Evolutionary conservation across 257 asterid species (phyloP).

Genomic region (Solanum ossicruentum): DNA sequence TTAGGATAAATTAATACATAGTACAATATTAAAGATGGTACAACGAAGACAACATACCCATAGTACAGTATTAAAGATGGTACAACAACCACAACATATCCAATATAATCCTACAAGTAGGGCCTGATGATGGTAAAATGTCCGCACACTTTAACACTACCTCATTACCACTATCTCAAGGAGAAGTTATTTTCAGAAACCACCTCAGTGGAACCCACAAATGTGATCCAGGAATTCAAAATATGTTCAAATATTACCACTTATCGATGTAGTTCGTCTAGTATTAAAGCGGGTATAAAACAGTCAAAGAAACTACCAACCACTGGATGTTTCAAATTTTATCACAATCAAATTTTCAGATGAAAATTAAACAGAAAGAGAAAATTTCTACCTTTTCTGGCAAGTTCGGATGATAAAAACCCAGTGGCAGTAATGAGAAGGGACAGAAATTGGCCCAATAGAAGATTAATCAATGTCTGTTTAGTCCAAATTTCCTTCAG

Average conservation of each 20-base stretch:
- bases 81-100: too few species aligned
- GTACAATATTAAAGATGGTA: too few species aligned
- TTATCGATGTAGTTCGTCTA: too few species aligned
- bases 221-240: too few species aligned
- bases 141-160: fast-evolving
- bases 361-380: background rate
- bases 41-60: too few species aligned
- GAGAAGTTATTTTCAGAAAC: too few species aligned
- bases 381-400: conserved; percentile 41
- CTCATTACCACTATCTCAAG: too few species aligned
- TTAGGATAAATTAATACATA: background rate
- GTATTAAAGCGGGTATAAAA: background rate
- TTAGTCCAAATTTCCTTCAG: conserved; percentile 34
- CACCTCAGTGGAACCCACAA: too few species aligned
- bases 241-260: too few species aligned
- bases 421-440: conserved; percentile 88
- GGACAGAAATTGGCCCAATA: conserved; percentile 75
- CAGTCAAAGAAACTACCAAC: background rate
- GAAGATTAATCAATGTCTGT: conserved; percentile 55
- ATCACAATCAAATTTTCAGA: background rate
- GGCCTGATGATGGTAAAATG: too few species aligned
- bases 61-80: background rate
- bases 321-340: background rate
- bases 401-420: conserved; percentile 84
- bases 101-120: too few species aligned